These are phyloP conservation scores for Rhodosporidiobolus sp. DNA, from an alignment of 768 basidiomycete genomes.

Conservation along the genomic window DNA sequence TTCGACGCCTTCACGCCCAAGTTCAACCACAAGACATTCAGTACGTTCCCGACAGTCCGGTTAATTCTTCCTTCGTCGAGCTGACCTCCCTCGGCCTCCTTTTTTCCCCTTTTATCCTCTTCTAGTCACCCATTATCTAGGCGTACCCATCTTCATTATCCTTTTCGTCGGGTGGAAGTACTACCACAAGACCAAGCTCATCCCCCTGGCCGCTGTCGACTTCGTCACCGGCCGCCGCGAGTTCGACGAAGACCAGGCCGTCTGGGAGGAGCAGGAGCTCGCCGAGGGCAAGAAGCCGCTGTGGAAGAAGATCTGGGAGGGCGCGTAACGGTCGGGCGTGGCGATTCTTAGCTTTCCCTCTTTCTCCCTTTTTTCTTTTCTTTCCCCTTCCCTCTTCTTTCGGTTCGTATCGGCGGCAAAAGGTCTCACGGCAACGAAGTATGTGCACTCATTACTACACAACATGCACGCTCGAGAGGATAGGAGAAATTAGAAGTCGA, in stretches of 20 bases:
- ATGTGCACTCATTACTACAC: no score
- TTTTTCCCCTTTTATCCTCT: no score
- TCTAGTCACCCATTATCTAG: no score
- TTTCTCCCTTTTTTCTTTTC: constrained; percentile 42
- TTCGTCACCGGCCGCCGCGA: constrained; percentile 39
- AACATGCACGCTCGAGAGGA: no score
- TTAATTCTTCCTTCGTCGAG: no score
- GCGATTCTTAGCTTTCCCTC: no score
- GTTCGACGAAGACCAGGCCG: constrained; percentile 37
- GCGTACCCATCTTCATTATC: constrained; percentile 9
- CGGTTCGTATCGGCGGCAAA: background rate
- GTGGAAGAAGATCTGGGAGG: constrained; percentile 27
- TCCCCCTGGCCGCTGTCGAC: constrained; percentile 40
- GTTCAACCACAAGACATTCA: constrained; percentile 37
- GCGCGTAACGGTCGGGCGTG: background rate
- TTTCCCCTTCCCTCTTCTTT: background rate
- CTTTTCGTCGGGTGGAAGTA: constrained; percentile 30
- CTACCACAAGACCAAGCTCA: constrained; percentile 32
- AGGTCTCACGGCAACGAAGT: no score
- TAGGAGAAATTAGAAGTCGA: constrained; percentile 65
- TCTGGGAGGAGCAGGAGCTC: constrained; percentile 21
- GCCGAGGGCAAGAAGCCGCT: constrained; percentile 5
- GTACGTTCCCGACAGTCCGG: no score
- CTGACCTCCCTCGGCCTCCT: no score
- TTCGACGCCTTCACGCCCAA: constrained; percentile 30